Evolutionary conservation across 2,329 filamentous ascomycete genomes (phyloP), one percentile per base, ranked within the genome.

Genomic region (Fusarium mangiferae): DNA sequence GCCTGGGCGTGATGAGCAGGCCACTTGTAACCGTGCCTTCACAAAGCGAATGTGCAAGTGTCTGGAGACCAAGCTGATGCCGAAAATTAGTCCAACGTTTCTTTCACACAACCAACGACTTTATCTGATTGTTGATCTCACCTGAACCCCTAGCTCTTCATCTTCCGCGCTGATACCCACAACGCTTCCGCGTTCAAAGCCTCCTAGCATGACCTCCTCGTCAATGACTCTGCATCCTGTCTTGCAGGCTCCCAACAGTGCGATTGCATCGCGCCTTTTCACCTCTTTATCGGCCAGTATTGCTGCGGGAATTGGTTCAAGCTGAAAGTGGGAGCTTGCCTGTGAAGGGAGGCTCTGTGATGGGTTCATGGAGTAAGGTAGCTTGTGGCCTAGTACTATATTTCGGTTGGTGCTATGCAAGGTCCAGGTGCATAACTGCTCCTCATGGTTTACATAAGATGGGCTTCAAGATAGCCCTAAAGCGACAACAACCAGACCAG

Each of bases 141-240:
- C 87, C 78, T 83, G 68, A 33, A 88, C 66, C 2, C 85, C 87
- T 66, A 88, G 78, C n/a, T 81, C 82, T 45, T 85, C 85, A 26
- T 86, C 85, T 78, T 89, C 88, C 1, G 86, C 81, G 62, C 88
- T 90, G 62, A 90, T 61, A 2, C 89, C 89, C 3, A 89, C 85
- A 1, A 90, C 84, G 26, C 80, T 81, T 0, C 88, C 88, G n/a
- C 85, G 79, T 78, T 87, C 84, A 17, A 89, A 80, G 0, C 87
- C 87, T 6, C 86, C 87, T 11, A 84, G 63, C 10, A 90, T 79
- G 11, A 87, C 82, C 36, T 85, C 77, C 6, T 82, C 78, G 70
- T 90, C 89, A 39, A 90, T 72, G 68, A 86, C 87, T 5, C 55
- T 46, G 59, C 87, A 88, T 18, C 88, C 88, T 3, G 83, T 85